phyloP scores from a whole-genome alignment of 768 basidiomycete species.

The Imleria badia region DNA sequence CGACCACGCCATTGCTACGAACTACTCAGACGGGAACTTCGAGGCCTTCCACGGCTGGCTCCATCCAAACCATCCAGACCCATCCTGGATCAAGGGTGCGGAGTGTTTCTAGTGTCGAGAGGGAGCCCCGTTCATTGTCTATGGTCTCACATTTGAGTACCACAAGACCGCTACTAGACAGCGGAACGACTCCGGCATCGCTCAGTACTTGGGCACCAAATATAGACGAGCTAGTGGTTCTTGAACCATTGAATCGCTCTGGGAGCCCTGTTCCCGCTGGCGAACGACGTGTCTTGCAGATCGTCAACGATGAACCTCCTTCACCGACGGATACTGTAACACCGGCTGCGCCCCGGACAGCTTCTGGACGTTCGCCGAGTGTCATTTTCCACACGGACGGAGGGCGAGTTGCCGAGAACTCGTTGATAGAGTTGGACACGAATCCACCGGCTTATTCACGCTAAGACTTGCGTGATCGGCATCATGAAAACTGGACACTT shows the following conservation, averaged over 20 bases:
- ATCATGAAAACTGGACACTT: slow-evolving; percentile 5
- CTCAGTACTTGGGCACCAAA: slow-evolving; percentile 17
- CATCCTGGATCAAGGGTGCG: slow-evolving; percentile 9
- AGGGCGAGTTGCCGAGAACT: slow-evolving; percentile 13
- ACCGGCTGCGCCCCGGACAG: neutral
- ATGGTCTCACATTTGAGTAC: slow-evolving; percentile 18
- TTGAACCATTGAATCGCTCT: slow-evolving; percentile 17
- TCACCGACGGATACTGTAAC: slow-evolving; percentile 18
- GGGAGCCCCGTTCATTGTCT: slow-evolving; percentile 22
- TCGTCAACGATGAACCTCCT: slow-evolving; percentile 24
- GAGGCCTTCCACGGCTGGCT: slow-evolving; percentile 46
- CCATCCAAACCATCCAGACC: slow-evolving; percentile 35
- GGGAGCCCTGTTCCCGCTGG: slow-evolving; percentile 21
- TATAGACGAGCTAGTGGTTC: slow-evolving; percentile 18
- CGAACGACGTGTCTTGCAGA: slow-evolving; percentile 29
- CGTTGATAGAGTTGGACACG: neutral
- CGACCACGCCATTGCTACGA: slow-evolving; percentile 26
- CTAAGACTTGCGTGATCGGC: neutral
- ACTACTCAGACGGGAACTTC: slow-evolving; percentile 22
- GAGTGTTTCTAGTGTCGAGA: slow-evolving; percentile 1
- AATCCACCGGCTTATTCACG: slow-evolving; percentile 28
- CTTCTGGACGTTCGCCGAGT: slow-evolving; percentile 1
- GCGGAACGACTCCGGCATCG: neutral
- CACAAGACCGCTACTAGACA: slow-evolving; percentile 7
- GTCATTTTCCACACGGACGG: slow-evolving; percentile 30